Evolutionary conservation across 495 filamentous ascomycete species (phyloP).

Genomic region (Paragyromitra xinjiangensis): DNA sequence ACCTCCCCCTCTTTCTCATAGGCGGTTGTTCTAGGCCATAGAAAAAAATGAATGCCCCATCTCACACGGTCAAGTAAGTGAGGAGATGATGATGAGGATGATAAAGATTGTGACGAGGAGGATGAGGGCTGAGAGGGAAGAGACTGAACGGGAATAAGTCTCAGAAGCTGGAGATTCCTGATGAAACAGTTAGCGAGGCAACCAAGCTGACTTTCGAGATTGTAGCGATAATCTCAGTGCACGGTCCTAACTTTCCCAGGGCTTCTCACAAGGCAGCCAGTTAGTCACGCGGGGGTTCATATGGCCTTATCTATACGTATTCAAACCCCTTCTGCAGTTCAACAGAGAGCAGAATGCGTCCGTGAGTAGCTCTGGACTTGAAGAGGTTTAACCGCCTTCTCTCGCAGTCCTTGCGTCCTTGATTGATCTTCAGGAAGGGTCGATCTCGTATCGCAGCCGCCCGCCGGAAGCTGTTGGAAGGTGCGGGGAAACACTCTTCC

Average conservation of each 20-base stretch:
- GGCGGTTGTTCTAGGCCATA: too few species aligned
- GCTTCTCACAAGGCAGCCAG: background rate
- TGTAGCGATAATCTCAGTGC: conserved; percentile 34
- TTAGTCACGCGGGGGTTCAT: too few species aligned
- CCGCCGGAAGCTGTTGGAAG: conserved; percentile 34
- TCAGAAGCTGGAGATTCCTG: conserved; percentile 2
- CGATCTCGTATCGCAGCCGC: conserved; percentile 46
- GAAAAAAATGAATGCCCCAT: background rate
- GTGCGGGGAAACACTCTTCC: conserved; percentile 47
- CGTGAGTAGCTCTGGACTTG: conserved; percentile 12
- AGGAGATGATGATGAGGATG: background rate
- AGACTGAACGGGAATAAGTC: background rate
- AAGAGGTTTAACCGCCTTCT: background rate
- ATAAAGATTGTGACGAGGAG: background rate
- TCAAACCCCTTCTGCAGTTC: background rate
- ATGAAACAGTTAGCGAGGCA: conserved; percentile 15
- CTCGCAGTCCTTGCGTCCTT: conserved; percentile 19
- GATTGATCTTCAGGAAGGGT: conserved; percentile 37
- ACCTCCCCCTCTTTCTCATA: background rate
- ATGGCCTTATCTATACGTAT: too few species aligned
- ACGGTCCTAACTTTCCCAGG: background rate
- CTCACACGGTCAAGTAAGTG: background rate
- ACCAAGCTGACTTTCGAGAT: background rate
- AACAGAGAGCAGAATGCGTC: conserved; percentile 4
- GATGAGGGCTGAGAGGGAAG: background rate